A percentile compares a stretch with the other conserved stretches of the same genome.
phyloP scores from a whole-genome alignment of 495 filamentous ascomycete species.

The Astrothelium macrocarpum region DNA sequence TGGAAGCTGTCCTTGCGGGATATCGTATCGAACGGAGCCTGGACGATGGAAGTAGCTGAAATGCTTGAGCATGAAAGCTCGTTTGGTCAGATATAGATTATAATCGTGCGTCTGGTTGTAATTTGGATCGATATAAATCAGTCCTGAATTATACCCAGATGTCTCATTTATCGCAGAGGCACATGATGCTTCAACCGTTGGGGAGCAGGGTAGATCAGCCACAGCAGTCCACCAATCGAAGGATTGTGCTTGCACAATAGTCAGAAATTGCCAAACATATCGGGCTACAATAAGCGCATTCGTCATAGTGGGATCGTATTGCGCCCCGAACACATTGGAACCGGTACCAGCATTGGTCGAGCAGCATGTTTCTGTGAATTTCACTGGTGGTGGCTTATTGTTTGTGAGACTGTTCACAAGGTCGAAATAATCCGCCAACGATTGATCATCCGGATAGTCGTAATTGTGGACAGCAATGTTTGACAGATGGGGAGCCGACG shows the following conservation, averaged over 20 bases:
- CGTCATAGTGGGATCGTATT: slow-evolving; percentile 18
- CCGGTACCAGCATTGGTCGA: slow-evolving; percentile 10
- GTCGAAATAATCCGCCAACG: slow-evolving; percentile 7
- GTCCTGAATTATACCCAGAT: slow-evolving; percentile 15
- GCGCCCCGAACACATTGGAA: slow-evolving; percentile 13
- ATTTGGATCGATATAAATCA: slow-evolving; percentile 15
- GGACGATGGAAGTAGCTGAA: slow-evolving; percentile 15
- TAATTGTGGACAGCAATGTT: slow-evolving; percentile 17
- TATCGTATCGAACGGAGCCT: slow-evolving; percentile 13
- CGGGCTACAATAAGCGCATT: slow-evolving; percentile 17
- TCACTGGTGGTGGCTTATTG: slow-evolving; percentile 8
- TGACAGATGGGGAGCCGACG: not conserved
- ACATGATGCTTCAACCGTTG: slow-evolving; percentile 10
- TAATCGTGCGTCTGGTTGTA: slow-evolving; percentile 17
- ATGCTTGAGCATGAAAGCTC: slow-evolving; percentile 18
- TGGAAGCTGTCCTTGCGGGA: slow-evolving; percentile 11
- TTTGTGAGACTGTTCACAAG: slow-evolving; percentile 3
- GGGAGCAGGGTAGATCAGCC: slow-evolving; percentile 15
- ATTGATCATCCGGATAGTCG: slow-evolving; percentile 11
- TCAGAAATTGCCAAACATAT: slow-evolving; percentile 19
- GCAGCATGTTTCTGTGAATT: slow-evolving; percentile 19
- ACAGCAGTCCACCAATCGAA: slow-evolving; percentile 20
- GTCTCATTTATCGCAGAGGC: slow-evolving; percentile 14
- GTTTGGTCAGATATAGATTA: slow-evolving; percentile 15
- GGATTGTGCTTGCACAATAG: slow-evolving; percentile 11